A percentile compares a stretch with the other conserved stretches of the same genome.
Evolutionary conservation across 2,329 filamentous ascomycete genomes (phyloP).

Genomic region (Stachybotrys elegans): DNA sequence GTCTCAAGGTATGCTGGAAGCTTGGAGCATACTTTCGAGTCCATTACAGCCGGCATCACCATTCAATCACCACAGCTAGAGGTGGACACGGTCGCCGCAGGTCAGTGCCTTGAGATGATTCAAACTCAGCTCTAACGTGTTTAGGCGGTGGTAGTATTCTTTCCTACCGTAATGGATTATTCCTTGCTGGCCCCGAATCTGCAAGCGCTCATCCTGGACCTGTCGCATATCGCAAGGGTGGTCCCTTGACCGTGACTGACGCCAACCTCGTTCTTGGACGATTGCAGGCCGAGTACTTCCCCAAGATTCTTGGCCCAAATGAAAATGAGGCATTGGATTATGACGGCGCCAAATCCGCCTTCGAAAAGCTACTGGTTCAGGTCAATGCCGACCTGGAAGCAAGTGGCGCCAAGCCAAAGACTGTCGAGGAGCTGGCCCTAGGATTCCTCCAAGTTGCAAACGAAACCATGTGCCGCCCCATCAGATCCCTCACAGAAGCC

Average conservation of each 20-base stretch:
- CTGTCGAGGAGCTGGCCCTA: conserved; percentile 11
- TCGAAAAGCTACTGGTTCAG: conserved; percentile 32
- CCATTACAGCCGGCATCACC: conserved; percentile 71
- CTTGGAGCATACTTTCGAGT: conserved; percentile 56
- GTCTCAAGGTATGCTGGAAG: conserved; percentile 59
- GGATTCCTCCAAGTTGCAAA: conserved; percentile 32
- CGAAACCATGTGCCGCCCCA: conserved; percentile 29
- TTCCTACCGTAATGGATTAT: conserved; percentile 67
- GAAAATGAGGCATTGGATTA: conserved; percentile 51
- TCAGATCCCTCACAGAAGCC: conserved; percentile 29
- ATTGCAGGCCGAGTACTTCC: conserved; percentile 58
- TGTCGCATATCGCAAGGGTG: conserved; percentile 66
- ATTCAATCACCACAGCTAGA: conserved; percentile 77
- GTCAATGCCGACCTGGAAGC: conserved; percentile 42
- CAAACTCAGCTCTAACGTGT: no score
- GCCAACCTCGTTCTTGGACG: conserved; percentile 66
- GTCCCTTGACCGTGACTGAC: conserved; percentile 67
- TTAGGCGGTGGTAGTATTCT: conserved; percentile 68
- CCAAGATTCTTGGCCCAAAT: conserved; percentile 66
- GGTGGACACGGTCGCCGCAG: conserved; percentile 76
- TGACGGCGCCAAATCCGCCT: conserved; percentile 33
- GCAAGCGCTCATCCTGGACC: conserved; percentile 67
- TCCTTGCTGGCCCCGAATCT: conserved; percentile 68
- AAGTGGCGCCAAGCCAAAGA: no score
- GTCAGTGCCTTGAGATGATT: no score